Evolutionary conservation across 805 yeast species (phyloP).

Genomic region (Zygotorulaspora chibaensis): DNA sequence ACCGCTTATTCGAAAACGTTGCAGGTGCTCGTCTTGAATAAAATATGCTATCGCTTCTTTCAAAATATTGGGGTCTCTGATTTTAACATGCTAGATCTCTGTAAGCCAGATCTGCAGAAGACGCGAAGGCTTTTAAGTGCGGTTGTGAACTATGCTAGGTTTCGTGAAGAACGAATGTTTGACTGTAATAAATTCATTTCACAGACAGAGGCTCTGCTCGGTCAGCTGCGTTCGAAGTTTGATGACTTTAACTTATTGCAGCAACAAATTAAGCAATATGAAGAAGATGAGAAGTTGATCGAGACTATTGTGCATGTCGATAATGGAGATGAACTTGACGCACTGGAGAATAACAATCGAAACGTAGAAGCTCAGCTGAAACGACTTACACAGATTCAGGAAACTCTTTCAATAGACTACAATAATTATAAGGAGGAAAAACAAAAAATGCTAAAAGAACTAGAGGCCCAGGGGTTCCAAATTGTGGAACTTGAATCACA

Average conservation of each 20-base stretch:
- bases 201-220: conserved; percentile 48
- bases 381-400: conserved; percentile 57
- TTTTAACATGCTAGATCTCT: conserved; percentile 67
- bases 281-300: conserved; percentile 33
- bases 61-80: conserved; percentile 73
- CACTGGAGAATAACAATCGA: conserved; percentile 46
- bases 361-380: conserved; percentile 60
- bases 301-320: conserved; percentile 13
- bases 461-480: conserved; percentile 58
- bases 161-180: conserved; percentile 68
- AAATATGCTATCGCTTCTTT: conserved; percentile 58
- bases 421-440: conserved; percentile 61
- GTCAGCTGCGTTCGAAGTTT: conserved; percentile 41
- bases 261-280: conserved; percentile 37
- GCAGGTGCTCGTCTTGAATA: conserved; percentile 51
- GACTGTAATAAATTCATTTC: conserved; percentile 63
- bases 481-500: conserved; percentile 54
- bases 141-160: conserved; percentile 78
- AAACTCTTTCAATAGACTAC: conserved; percentile 56
- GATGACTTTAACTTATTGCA: conserved; percentile 39
- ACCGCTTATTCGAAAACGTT: conserved; percentile 37
- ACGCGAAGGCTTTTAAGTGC: conserved; percentile 69
- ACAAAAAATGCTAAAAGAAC: conserved; percentile 48
- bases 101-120: conserved; percentile 70
- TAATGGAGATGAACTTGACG: conserved; percentile 36